A percentile compares a stretch with the other conserved stretches of the same genome.
These are phyloP conservation scores for Backusella tuberculispora DNA, from an alignment of 192 early-diverging fungal species.

Conservation along the genomic window DNA sequence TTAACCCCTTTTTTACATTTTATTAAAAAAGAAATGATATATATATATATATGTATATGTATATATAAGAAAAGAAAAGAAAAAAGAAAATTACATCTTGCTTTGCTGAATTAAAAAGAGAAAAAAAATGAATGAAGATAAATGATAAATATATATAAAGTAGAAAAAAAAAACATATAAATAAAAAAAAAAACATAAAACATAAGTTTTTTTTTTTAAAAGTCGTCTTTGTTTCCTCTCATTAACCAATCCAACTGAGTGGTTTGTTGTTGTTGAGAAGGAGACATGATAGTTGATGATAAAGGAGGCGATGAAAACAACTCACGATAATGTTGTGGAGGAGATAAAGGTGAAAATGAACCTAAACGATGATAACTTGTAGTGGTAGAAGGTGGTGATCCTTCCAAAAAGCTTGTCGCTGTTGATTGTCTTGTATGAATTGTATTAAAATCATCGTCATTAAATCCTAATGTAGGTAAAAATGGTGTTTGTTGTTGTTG, in stretches of 20 bases:
- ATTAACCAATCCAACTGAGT: neutral
- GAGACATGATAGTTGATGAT: neutral
- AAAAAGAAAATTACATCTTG: neutral
- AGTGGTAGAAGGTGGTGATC: neutral
- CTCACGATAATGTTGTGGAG: constrained; percentile 5
- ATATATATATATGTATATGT: too few species aligned
- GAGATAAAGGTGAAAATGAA: constrained; percentile 16
- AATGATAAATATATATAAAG: constrained; percentile 2
- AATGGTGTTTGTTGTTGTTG: neutral
- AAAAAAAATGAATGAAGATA: too few species aligned
- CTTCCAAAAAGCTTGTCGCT: neutral
- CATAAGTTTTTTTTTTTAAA: neutral
- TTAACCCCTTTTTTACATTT: neutral
- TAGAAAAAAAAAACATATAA: neutral
- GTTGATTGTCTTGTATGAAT: too few species aligned
- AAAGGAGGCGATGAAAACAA: neutral
- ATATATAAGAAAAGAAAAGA: neutral
- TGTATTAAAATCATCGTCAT: neutral
- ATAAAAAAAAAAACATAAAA: neutral
- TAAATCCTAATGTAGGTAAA: neutral
- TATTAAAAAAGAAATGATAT: too few species aligned
- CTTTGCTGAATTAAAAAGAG: neutral
- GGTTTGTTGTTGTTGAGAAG: neutral
- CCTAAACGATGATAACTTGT: neutral
- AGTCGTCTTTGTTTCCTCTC: constrained; percentile 2